Conservation (phyloP, 2,329 filamentous ascomycete species). For the Eurotiales sp. region DNA sequence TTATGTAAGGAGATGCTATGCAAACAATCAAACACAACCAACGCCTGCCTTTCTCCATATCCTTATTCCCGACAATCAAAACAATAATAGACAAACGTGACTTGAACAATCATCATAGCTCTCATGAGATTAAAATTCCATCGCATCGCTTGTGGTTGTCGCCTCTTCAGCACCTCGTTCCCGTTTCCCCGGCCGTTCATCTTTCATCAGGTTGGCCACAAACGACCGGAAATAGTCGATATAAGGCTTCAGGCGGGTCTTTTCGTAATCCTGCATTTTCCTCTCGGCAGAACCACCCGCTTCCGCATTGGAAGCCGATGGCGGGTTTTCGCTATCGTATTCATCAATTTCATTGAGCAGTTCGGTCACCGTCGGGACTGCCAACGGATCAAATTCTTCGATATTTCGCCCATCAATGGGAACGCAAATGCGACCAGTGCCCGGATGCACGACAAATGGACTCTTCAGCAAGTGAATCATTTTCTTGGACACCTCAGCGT, state of each 20-base stretch:
- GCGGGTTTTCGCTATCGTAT: constrained; percentile 55
- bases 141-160: constrained; percentile 46
- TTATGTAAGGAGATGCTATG: too few relatives aligned
- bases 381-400: constrained; percentile 80
- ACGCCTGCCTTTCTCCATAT: constrained; percentile 4
- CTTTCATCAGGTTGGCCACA: constrained; percentile 73
- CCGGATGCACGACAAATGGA: constrained; percentile 93
- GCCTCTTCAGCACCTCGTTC: constrained; percentile 42
- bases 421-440: constrained; percentile 90
- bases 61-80: too few relatives aligned
- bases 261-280: constrained; percentile 83
- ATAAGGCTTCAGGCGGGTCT: constrained; percentile 90
- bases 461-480: constrained; percentile 97
- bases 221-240: constrained; percentile 85
- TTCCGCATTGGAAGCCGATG: constrained; percentile 41
- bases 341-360: constrained; percentile 81
- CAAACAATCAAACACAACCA: background rate
- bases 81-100: too few relatives aligned
- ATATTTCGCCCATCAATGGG: constrained; percentile 75
- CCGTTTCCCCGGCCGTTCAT: constrained; percentile 56
- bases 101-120: too few relatives aligned
- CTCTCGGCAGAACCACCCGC: constrained; percentile 32
- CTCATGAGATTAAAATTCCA: constrained; percentile 61
- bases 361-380: constrained; percentile 82
- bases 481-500: constrained; percentile 96